phyloP scores from a whole-genome alignment of 202 grass and related monocot genomes.

The Dendrocalamus latiflorus region DNA sequence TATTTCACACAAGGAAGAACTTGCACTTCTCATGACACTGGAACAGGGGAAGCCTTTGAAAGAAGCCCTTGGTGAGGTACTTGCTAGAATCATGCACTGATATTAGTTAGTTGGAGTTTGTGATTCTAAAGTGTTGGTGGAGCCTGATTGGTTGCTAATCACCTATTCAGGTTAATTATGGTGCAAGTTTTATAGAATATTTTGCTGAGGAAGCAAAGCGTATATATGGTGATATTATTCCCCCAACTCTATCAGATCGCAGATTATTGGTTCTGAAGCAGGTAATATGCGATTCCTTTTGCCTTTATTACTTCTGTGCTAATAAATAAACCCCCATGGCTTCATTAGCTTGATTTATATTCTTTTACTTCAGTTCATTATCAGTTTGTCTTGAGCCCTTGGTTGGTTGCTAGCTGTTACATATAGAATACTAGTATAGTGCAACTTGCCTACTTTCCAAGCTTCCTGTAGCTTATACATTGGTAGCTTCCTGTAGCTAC shows the following conservation, averaged over 20 bases:
- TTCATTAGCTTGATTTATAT: slow-evolving; percentile 8
- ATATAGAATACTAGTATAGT: neutral
- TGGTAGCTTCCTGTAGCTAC: too few species aligned
- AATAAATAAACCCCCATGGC: neutral
- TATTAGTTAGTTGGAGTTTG: slow-evolving; percentile 11
- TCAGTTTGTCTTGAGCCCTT: neutral
- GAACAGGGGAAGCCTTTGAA: too few species aligned
- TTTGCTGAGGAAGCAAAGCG: slow-evolving; percentile 93
- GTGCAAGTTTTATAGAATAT: slow-evolving; percentile 89
- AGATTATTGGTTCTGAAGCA: slow-evolving; percentile 88
- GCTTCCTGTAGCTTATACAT: neutral
- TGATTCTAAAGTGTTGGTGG: neutral
- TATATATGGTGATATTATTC: slow-evolving; percentile 95
- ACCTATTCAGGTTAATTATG: slow-evolving; percentile 70
- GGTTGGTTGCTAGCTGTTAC: neutral
- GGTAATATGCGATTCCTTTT: slow-evolving; percentile 34
- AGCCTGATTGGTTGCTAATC: slow-evolving; percentile 15
- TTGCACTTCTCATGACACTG: too few species aligned
- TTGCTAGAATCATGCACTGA: too few species aligned
- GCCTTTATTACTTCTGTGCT: neutral
- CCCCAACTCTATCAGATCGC: slow-evolving; percentile 63
- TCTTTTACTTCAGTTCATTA: neutral
- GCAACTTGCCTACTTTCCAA: neutral
- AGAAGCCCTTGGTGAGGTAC: too few species aligned
- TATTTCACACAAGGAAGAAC: too few species aligned